Evolutionary conservation across 2,329 filamentous ascomycete genomes (phyloP), one percentile per base, ranked within the genome.

Genomic region (Penicillium digitatum): DNA sequence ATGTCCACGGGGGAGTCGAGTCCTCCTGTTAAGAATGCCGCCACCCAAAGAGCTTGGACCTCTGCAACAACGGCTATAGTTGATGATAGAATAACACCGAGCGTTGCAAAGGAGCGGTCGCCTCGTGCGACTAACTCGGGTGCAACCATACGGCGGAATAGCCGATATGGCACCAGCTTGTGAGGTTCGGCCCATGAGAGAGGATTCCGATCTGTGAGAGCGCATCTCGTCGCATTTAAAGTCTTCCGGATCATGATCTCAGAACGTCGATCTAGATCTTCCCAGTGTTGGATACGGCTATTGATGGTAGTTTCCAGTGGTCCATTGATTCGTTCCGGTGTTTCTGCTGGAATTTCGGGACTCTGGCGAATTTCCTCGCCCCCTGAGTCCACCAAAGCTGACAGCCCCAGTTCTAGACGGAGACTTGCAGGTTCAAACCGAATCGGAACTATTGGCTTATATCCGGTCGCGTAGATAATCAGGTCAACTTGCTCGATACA

Each of bases 101-200:
- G 42, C 1, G 52, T 48, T 11, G 59, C 62, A 43, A 67, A 62
- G 1, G 61, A 64, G 12, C 63, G 62, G 37, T 66, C 64, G 3
- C 64, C 64, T 35, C 59, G 47, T 22, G 60, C 57, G 7, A 64
- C 61, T 10, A 65, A 24, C 10, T 60, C 53, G 3, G 64, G 61
- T 1, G 61, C 52, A 7, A 63, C 60, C 62, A 66, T 66, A 1
- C 63, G 62, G n/a, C 63, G 64, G 44, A 65, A 66, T 3, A 67
- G 54, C 5, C 63, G 61, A 46, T 64, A 61, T 3, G 57, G 47
- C 1, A 61, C 12, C 11, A 58, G n/a, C 12, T 52, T 43, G 5
- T 37, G 44, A 14, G 44, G n/a, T 11, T 27, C 32, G 3, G 37
- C 14, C 52, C 47, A 54, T 38, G 55, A 51, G 18, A 48, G 46